Conservation (phyloP, 2,329 filamentous ascomycete genomes). For the Pseudogymnoascus verrucosus region DNA sequence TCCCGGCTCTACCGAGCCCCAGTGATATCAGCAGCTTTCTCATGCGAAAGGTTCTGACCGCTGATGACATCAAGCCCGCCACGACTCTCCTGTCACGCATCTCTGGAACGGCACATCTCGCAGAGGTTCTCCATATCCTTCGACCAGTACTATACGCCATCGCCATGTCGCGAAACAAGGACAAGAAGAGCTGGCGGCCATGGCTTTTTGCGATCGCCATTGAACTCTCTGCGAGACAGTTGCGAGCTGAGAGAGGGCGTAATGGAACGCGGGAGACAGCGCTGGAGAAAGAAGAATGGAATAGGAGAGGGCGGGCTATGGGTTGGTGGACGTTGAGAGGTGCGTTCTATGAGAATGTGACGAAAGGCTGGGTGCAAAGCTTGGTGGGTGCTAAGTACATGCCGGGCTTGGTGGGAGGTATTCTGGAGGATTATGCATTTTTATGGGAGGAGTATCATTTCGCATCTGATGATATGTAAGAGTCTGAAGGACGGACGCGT, state of each 20-base stretch:
- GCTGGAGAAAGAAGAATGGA: constrained; percentile 83
- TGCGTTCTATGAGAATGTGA: constrained; percentile 92
- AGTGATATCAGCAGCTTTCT: constrained; percentile 82
- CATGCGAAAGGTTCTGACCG: constrained; percentile 80
- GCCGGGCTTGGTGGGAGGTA: constrained; percentile 71
- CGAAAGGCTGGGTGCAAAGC: constrained; percentile 57
- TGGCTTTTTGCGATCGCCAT: constrained; percentile 82
- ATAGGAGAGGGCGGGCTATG: constrained; percentile 79
- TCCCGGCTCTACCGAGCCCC: constrained; percentile 74
- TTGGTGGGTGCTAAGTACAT: constrained; percentile 53
- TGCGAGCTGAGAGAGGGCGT: constrained; percentile 50
- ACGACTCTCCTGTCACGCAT: constrained; percentile 77
- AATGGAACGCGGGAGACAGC: constrained; percentile 58
- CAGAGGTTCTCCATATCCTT: constrained; percentile 87
- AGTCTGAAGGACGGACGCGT: not conserved
- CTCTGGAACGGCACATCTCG: constrained; percentile 63
- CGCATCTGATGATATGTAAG: constrained; percentile 9
- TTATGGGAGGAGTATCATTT: constrained; percentile 99
- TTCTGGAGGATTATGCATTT: constrained; percentile 94
- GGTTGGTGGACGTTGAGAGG: constrained; percentile 95
- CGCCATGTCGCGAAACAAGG: constrained; percentile 59
- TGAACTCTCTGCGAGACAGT: constrained; percentile 82
- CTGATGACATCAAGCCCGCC: constrained; percentile 93
- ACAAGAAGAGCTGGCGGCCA: constrained; percentile 79
- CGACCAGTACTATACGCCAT: constrained; percentile 81